These are phyloP conservation scores for Paramecium sonneborni DNA, from an alignment of 73 alveolate species.

Conservation along the genomic window DNA sequence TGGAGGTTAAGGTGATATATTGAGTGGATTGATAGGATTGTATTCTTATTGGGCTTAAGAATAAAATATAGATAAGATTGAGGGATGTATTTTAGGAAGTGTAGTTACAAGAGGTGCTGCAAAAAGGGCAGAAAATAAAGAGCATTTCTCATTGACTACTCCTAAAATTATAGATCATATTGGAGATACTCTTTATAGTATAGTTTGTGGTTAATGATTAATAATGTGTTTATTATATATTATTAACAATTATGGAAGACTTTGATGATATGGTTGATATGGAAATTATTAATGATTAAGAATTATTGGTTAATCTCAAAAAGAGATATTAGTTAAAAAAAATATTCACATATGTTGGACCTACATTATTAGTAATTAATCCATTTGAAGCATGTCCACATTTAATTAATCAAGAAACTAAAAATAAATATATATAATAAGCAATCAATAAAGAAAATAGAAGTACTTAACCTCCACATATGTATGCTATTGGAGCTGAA, in stretches of 20 bases:
- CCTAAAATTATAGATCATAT: conserved; percentile 84
- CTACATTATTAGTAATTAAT: conserved; percentile 91
- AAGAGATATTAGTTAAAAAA: conserved; percentile 83
- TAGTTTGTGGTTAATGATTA: conserved; percentile 6
- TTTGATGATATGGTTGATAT: conserved; percentile 84
- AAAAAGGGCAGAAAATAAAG: conserved; percentile 70
- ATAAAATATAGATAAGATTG: neutral
- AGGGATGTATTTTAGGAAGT: conserved; percentile 61
- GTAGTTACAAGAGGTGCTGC: conserved; percentile 79
- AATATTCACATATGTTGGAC: conserved; percentile 97
- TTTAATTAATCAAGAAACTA: conserved; percentile 73
- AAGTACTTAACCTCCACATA: conserved; percentile 85
- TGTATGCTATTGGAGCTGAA: conserved; percentile 89
- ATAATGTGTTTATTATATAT: neutral
- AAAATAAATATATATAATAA: conserved; percentile 50
- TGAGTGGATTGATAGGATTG: conserved; percentile 87
- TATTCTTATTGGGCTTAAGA: conserved; percentile 71
- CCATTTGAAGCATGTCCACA: conserved; percentile 91
- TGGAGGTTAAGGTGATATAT: conserved; percentile 98
- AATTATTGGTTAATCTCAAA: conserved; percentile 82
- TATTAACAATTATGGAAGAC: conserved; percentile 52
- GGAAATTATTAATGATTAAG: conserved; percentile 81
- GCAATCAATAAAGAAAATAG: conserved; percentile 59
- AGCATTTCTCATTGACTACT: conserved; percentile 83
- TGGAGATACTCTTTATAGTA: conserved; percentile 56